Conservation (phyloP, 768 basidiomycete species). For the Rhizopogon salebrosus region DNA sequence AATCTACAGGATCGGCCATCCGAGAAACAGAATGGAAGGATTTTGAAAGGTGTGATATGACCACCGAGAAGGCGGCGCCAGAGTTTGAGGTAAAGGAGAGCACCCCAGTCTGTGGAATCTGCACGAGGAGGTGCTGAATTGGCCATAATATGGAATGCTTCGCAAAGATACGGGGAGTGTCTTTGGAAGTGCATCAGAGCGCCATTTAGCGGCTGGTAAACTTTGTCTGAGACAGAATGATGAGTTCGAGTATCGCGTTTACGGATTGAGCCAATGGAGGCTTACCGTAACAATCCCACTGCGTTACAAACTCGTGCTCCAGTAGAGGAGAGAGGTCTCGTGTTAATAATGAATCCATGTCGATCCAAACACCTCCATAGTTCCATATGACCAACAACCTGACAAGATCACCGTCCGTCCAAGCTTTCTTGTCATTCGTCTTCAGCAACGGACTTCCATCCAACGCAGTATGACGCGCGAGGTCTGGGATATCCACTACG, state of each 20-base stretch:
- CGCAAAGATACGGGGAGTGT: constrained; percentile 94
- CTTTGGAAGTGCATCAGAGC: constrained; percentile 90
- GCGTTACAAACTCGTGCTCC: constrained; percentile 95
- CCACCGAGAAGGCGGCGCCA: constrained; percentile 78
- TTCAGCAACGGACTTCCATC: constrained; percentile 59
- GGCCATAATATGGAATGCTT: constrained; percentile 90
- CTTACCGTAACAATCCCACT: constrained; percentile 98
- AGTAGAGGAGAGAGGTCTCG: constrained; percentile 80
- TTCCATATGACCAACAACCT: constrained; percentile 84
- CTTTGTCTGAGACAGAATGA: constrained; percentile 46
- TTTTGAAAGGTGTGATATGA: constrained; percentile 77
- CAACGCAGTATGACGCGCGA: constrained; percentile 76
- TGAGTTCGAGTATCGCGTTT: background rate
- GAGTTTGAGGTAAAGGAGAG: constrained; percentile 85
- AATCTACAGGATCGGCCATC: constrained; percentile 89
- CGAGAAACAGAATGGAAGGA: constrained; percentile 93
- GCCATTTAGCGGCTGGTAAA: constrained; percentile 80
- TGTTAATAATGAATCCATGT: constrained; percentile 94
- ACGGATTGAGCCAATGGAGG: background rate
- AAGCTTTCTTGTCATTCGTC: constrained; percentile 72
- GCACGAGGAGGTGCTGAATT: constrained; percentile 65
- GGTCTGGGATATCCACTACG: constrained; percentile 55
- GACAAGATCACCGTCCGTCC: constrained; percentile 95
- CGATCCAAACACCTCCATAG: constrained; percentile 92
- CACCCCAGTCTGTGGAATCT: constrained; percentile 91